Base-by-base conservation (phyloP, 352 stramenopile genomes). In the Peronosclerospora sorghi region DNA sequence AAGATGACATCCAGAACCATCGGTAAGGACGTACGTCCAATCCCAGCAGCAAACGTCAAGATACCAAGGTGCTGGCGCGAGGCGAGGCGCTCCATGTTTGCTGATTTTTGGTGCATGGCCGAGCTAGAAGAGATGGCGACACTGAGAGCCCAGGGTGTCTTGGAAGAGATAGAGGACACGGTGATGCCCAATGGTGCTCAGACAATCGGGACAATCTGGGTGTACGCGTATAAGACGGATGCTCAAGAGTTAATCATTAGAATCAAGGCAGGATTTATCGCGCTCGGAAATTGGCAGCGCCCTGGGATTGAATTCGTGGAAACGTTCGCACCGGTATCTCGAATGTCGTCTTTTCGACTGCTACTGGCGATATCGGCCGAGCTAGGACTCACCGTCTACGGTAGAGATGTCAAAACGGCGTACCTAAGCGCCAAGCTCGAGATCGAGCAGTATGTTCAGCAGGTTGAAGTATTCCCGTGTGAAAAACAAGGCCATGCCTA, bases 381-480 rank as follows among this genome's bases (percentile, higher is more conserved):
- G 17, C 14, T 45, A 8, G 19, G 15, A 1, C 19, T 45, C 6
- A 28, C 18, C 2, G 17, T 45, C 0, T 45, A 28, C 15, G 24
- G 26, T n/a, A 27, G 35, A 5, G 36, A 45, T 14, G 39, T 52
- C 12, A 52, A 36, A 19, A 52, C 41, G 8, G 39, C 36, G 0
- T 45, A 45, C 15, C 19, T 52, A 14, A 52, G 40, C 17, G 45
- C 20, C 1, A 29, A 23, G 2, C 28, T 45, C 0, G 36, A 45
- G 13, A 45, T 45, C 7, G 35, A 27, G 2, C 27, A 41, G 27
- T 52, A 41, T 14, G 26, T 52, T 6, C 26, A 14, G 9, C 32
- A 28, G 8, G 29, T 45, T 13, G 45, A 45, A 5, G 29, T 26
- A 2, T 43, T 44, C 15, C 44, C 35, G 3, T 24, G 26, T 24